phyloP scores from a whole-genome alignment of 441 rosid genomes.

The Cnidoscolus chayamansa region DNA sequence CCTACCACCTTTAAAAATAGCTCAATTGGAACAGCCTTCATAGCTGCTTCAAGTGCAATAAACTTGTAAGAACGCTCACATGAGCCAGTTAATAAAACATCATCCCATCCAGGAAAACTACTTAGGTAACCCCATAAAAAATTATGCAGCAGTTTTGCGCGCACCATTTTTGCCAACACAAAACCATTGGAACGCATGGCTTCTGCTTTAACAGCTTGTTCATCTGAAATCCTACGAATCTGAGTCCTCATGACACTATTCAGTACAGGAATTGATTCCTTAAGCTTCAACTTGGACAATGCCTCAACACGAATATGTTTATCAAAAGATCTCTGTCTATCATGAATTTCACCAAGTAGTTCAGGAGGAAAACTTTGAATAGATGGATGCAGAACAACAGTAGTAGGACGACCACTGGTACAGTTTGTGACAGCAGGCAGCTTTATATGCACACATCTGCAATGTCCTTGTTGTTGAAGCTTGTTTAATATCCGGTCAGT shows the following conservation, averaged over 20 bases:
- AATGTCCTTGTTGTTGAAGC: constrained; percentile 83
- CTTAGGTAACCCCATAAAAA: constrained; percentile 79
- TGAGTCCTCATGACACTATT: constrained; percentile 71
- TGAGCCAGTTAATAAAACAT: constrained; percentile 40
- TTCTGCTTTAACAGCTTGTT: constrained; percentile 52
- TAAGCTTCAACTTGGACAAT: constrained; percentile 46
- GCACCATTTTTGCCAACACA: constrained; percentile 92
- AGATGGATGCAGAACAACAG: constrained; percentile 81
- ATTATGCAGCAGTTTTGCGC: constrained; percentile 76
- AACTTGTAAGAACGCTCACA: constrained; percentile 40
- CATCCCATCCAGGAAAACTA: constrained; percentile 51
- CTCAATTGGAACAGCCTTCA: constrained; percentile 77
- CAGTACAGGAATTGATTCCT: constrained; percentile 63
- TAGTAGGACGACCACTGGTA: constrained; percentile 58
- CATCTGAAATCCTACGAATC: constrained; percentile 43
- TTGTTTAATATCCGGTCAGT: constrained; percentile 66
- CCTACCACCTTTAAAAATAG: constrained; percentile 88
- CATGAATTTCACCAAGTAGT: constrained; percentile 63
- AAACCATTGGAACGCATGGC: constrained; percentile 94
- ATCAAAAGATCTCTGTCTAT: constrained; percentile 75
- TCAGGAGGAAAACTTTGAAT: constrained; percentile 57
- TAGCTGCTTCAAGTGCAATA: constrained; percentile 74
- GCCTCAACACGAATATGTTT: constrained; percentile 66
- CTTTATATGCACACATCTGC: constrained; percentile 56
- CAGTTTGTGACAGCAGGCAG: constrained; percentile 84